Evolutionary conservation across 2,329 filamentous ascomycete species (phyloP), one percentile per base, ranked within the genome.

Genomic region (Xylaria sp.): DNA sequence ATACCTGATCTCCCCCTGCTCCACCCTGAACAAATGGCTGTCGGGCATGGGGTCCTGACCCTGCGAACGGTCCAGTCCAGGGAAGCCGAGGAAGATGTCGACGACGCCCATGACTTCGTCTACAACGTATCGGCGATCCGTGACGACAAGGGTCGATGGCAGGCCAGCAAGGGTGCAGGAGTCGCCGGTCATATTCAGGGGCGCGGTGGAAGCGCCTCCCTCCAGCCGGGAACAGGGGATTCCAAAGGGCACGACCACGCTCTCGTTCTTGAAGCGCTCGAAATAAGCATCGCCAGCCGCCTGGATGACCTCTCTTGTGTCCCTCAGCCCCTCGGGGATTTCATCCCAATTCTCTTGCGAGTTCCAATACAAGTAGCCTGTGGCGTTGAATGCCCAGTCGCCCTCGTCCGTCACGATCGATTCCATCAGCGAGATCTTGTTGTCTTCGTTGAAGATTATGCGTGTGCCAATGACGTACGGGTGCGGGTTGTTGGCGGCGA

Each of bases 391-490:
- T 21, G 62, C 57, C 67, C 67, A 70, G 49, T 70, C 68, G 6
- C 67, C 67, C 5, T 56, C 50, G 45, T 70, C 68, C 4, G 66
- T 67, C 1, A 70, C 63, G 20, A 69, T 62, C 3, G 68, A 69
- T 46, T 70, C 67, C 13, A 69, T 66, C 43, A 56, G 49, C 13
- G 59, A 56, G 40, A 68, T 66, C 45, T 62, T 60, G 26, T 60
- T 52, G 17, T 66, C 59, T 16, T 44, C 48, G 22, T 59, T 57
- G 56, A 68, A 62, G 17, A 67, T 41, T 24, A 71, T 69, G 9
- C 68, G 64, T 41, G 69, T 71, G 22, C 66, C 66, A 34, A 68
- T 69, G 8, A 69, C 70, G 42, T 70, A 72, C n/a, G 70, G 71
- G 18, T 71, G 66, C 2, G 62, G 54, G 17, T 68, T 62, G 17